These are phyloP conservation scores for Penicillium pulvis DNA, from an alignment of 495 filamentous ascomycete species.

Conservation along the genomic window DNA sequence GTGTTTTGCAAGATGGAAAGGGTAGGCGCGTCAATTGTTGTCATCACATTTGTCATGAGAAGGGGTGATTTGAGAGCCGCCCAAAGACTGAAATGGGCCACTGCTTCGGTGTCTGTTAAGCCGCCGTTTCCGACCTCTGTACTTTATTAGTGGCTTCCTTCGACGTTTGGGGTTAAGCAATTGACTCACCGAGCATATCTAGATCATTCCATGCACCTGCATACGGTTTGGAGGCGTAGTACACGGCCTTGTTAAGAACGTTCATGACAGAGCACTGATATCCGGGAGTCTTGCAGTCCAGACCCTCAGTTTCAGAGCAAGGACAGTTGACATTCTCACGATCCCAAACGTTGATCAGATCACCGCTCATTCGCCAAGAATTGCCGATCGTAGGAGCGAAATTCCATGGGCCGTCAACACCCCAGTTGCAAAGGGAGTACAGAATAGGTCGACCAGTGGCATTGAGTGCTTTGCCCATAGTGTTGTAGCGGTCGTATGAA, in stretches of 20 bases:
- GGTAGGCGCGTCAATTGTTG: conserved; percentile 25
- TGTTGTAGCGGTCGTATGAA: conserved; percentile 54
- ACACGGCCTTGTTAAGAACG: conserved; percentile 52
- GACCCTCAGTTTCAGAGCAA: conserved; percentile 36
- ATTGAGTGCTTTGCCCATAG: conserved; percentile 64
- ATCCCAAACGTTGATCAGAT: conserved; percentile 33
- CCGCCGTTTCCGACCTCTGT: conserved; percentile 62
- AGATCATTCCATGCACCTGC: conserved; percentile 43
- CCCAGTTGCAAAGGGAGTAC: conserved; percentile 65
- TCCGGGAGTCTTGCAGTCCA: conserved; percentile 51
- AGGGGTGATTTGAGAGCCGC: conserved; percentile 39
- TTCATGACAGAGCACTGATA: conserved; percentile 57
- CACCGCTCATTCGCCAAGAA: conserved; percentile 58
- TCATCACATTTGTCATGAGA: conserved; percentile 38
- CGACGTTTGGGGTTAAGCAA: too few species aligned
- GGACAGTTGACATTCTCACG: conserved; percentile 39
- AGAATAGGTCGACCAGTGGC: conserved; percentile 58
- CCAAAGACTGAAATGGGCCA: conserved; percentile 40
- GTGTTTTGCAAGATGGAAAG: conserved; percentile 44
- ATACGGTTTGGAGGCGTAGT: conserved; percentile 33
- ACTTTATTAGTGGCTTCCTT: conserved; percentile 26
- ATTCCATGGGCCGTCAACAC: conserved; percentile 50
- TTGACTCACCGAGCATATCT: conserved; percentile 53
- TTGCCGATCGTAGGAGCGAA: conserved; percentile 61
- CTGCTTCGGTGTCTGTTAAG: conserved; percentile 47